Evolutionary conservation across 352 stramenopile species (phyloP).

Genomic region (Pythium utonaiense): DNA sequence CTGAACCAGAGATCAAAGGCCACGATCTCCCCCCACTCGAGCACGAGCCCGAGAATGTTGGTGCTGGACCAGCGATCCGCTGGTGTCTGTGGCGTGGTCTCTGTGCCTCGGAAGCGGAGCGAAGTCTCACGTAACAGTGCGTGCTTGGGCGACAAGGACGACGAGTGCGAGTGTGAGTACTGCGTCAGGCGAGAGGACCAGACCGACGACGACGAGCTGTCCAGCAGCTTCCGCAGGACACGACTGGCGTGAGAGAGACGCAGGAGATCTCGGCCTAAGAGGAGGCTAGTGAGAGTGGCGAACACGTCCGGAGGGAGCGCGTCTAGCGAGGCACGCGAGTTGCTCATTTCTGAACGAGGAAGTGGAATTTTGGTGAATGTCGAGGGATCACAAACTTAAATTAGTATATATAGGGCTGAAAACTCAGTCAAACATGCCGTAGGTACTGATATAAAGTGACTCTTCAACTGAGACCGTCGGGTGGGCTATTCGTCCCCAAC

Average conservation of each 20-base stretch:
- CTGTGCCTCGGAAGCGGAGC: constrained; percentile 5
- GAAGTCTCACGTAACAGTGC: neutral
- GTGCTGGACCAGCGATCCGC: constrained; percentile 3
- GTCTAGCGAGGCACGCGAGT: neutral
- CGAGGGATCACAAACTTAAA: too few species aligned
- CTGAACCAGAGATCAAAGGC: constrained; percentile 41
- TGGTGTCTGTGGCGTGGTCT: neutral
- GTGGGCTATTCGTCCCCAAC: too few species aligned
- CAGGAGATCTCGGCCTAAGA: constrained; percentile 23
- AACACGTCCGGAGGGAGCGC: constrained; percentile 16
- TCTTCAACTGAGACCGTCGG: too few species aligned
- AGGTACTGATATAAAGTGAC: too few species aligned
- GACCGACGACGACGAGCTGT: neutral
- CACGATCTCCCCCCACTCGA: constrained; percentile 20
- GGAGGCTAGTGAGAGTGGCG: constrained; percentile 12
- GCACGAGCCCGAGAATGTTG: constrained; percentile 1
- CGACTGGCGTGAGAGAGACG: constrained; percentile 25
- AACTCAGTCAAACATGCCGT: too few species aligned
- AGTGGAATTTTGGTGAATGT: too few species aligned
- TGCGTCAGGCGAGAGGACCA: neutral
- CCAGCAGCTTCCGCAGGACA: neutral
- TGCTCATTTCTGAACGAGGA: neutral
- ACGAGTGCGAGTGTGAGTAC: neutral
- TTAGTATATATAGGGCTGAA: too few species aligned
- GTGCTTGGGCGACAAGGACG: neutral